A percentile compares a stretch with the other conserved stretches of the same genome.
These are phyloP conservation scores for Pseudognaphalium luteoalbum DNA, from an alignment of 129 eudicot genomes.

Conservation along the genomic window DNA sequence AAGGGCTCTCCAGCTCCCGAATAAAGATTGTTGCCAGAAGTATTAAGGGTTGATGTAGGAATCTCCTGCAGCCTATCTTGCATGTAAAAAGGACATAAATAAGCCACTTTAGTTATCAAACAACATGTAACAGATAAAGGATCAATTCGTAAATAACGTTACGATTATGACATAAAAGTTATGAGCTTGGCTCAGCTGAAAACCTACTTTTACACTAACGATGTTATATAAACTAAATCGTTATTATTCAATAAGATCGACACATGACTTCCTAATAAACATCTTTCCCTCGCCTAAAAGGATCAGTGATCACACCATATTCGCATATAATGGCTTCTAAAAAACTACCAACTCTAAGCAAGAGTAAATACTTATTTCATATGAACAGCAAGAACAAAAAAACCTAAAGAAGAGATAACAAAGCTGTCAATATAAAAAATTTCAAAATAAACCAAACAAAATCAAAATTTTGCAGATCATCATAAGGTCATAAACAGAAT, in stretches of 20 bases:
- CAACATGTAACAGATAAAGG: not conserved
- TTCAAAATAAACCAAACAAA: not conserved
- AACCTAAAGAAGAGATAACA: not conserved
- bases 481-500: not conserved
- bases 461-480: not conserved
- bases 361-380: not conserved
- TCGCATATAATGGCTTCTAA: not conserved
- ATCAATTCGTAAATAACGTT: not conserved
- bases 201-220: not conserved
- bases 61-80: conserved; percentile 88
- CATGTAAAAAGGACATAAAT: conserved; percentile 5
- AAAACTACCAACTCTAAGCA: not conserved
- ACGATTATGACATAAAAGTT: not conserved
- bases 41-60: conserved; percentile 73
- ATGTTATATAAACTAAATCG: not conserved
- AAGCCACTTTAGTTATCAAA: not conserved
- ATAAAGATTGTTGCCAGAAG: conserved; percentile 50
- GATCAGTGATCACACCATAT: not conserved
- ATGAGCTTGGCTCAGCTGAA: not conserved
- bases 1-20: conserved; percentile 50
- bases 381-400: not conserved
- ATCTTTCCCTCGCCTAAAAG: not conserved
- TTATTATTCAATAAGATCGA: not conserved
- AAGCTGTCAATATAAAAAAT: not conserved
- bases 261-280: not conserved